phyloP scores from a whole-genome alignment of 148 eudicot genomes.

The Linanthus parryae region DNA sequence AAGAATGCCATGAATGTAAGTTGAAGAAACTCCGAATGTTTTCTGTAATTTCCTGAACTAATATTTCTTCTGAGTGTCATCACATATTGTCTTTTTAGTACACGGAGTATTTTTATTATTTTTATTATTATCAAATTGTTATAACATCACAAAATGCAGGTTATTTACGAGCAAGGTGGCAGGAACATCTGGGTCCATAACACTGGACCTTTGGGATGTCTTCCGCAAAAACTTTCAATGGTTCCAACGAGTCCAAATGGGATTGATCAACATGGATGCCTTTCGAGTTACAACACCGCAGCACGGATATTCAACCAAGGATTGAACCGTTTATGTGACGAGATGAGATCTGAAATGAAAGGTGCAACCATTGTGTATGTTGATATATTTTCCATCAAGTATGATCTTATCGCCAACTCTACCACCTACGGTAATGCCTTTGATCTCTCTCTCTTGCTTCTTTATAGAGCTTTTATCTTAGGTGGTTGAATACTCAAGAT shows the following conservation, averaged over 20 bases:
- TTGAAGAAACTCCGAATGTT: slow-evolving; percentile 2
- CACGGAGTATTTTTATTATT: too few species aligned
- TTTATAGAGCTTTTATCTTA: too few species aligned
- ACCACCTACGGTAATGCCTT: slow-evolving; percentile 68
- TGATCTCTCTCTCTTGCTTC: too few species aligned
- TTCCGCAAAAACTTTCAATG: slow-evolving; percentile 71
- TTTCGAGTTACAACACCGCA: slow-evolving; percentile 59
- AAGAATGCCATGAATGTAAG: slow-evolving; percentile 66
- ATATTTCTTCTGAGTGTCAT: too few species aligned
- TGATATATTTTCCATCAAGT: slow-evolving; percentile 82
- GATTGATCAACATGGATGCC: slow-evolving; percentile 59
- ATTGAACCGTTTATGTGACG: slow-evolving; percentile 37
- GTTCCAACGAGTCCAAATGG: slow-evolving; percentile 27
- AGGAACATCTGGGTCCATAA: slow-evolving; percentile 89
- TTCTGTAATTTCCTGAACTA: too few species aligned
- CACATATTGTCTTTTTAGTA: too few species aligned
- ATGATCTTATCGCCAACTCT: slow-evolving; percentile 69
- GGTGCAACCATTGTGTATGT: slow-evolving; percentile 71
- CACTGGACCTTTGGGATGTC: slow-evolving; percentile 93
- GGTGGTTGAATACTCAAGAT: too few species aligned
- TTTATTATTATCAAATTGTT: not conserved
- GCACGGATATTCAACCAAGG: slow-evolving; percentile 64
- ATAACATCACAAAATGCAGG: slow-evolving; percentile 21
- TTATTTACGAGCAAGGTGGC: slow-evolving; percentile 67
- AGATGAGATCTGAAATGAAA: slow-evolving; percentile 52